Conservation (phyloP, 2,329 filamentous ascomycete genomes). For the Lecanosticta acicola region DNA sequence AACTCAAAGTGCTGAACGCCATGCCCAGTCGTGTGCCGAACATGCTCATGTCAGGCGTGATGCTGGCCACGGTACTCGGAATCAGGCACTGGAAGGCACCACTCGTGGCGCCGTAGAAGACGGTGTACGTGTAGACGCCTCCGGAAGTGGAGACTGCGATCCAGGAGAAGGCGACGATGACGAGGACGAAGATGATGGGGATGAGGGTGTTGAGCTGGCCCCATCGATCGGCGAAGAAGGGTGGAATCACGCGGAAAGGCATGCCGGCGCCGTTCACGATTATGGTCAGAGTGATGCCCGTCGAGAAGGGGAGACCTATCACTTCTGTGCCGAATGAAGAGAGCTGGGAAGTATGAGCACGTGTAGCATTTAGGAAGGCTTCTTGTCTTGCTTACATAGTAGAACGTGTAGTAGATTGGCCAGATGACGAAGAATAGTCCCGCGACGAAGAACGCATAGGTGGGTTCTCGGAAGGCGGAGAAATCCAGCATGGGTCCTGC, state of each 20-base stretch:
- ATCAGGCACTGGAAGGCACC: conserved; percentile 44
- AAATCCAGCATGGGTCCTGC: conserved; percentile 40
- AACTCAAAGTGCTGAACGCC: conserved; percentile 41
- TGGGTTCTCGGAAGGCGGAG: conserved; percentile 37
- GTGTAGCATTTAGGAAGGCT: background rate
- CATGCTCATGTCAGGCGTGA: conserved; percentile 44
- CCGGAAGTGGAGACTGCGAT: conserved; percentile 41
- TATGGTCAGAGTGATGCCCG: conserved; percentile 52
- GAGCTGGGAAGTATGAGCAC: conserved; percentile 15
- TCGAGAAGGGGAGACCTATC: conserved; percentile 40
- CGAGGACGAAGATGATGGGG: conserved; percentile 42
- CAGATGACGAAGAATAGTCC: conserved; percentile 31
- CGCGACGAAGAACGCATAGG: conserved; percentile 36
- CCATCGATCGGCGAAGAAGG: conserved; percentile 50
- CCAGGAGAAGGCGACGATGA: conserved; percentile 53
- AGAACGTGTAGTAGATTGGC: conserved; percentile 41
- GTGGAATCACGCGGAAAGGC: conserved; percentile 47
- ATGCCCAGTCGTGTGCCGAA: conserved; percentile 46
- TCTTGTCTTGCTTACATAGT: conserved; percentile 35
- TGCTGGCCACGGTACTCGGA: conserved; percentile 37
- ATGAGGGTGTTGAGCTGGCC: conserved; percentile 54
- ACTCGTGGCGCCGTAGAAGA: conserved; percentile 42
- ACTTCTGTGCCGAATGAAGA: conserved; percentile 34
- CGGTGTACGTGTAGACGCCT: conserved; percentile 41
- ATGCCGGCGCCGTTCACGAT: conserved; percentile 56